phyloP scores from a whole-genome alignment of 2,329 filamentous ascomycete species.

The Pseudodiploospora longispora region DNA sequence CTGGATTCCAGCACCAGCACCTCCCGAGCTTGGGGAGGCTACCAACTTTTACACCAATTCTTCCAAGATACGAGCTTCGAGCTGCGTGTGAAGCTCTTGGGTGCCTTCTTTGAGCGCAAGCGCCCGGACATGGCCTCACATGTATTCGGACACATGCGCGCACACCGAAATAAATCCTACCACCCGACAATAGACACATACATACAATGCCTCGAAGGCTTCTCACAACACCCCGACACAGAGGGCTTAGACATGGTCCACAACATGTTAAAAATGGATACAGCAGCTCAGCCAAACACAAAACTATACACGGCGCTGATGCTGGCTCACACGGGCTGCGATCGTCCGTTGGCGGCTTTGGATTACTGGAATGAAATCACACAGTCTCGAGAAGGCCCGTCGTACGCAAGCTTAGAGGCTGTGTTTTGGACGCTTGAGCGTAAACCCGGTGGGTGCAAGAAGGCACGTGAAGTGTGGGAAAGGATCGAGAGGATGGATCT shows the following conservation, averaged over 20 bases:
- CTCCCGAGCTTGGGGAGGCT: constrained; percentile 55
- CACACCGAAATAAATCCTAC: constrained; percentile 53
- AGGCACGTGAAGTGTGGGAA: constrained; percentile 61
- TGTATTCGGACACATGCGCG: constrained; percentile 91
- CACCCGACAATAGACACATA: constrained; percentile 71
- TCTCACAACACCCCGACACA: constrained; percentile 45
- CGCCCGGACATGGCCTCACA: constrained; percentile 78
- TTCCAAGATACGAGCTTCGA: constrained; percentile 58
- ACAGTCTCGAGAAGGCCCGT: constrained; percentile 77
- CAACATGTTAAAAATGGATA: constrained; percentile 92
- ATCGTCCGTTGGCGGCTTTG: constrained; percentile 57
- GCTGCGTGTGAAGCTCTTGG: constrained; percentile 67
- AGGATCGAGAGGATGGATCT: constrained; percentile 68
- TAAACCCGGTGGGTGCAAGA: constrained; percentile 47
- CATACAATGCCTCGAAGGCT: constrained; percentile 65
- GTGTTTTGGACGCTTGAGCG: constrained; percentile 72
- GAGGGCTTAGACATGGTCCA: constrained; percentile 69
- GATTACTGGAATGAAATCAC: constrained; percentile 80
- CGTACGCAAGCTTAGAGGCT: constrained; percentile 70
- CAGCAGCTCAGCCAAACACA: constrained; percentile 69
- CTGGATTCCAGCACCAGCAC: constrained; percentile 54
- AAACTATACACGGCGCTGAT: constrained; percentile 76
- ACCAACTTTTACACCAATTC: constrained; percentile 57
- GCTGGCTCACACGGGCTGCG: constrained; percentile 70
- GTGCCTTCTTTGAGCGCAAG: constrained; percentile 67